Percentiles rank a stretch among this genome's conserved stretches.
Conservation (phyloP, 768 basidiomycete genomes). For the Sporobolomyces pararoseus region DNA sequence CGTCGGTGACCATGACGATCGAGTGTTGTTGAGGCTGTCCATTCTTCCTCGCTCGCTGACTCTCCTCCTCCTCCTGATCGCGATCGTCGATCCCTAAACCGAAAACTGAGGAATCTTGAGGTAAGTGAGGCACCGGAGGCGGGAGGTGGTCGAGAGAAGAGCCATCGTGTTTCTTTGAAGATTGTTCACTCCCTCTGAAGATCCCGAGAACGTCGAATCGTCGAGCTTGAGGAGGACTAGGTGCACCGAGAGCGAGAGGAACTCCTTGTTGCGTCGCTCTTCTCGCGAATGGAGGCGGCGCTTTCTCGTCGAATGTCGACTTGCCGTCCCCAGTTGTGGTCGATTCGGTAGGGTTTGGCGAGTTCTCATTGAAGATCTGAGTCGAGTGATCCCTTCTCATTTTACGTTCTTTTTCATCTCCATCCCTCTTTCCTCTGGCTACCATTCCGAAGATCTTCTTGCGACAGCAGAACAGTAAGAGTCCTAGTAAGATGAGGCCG, state of each 20-base stretch:
- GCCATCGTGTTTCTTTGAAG: not conserved
- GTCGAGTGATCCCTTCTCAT: slow-evolving; percentile 10
- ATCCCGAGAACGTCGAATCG: slow-evolving; percentile 41
- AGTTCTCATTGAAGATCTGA: not conserved
- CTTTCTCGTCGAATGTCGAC: slow-evolving; percentile 6
- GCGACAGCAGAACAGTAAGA: slow-evolving; percentile 48
- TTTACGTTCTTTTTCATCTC: slow-evolving; percentile 31
- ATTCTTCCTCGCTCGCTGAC: not conserved
- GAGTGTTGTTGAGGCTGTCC: slow-evolving; percentile 19
- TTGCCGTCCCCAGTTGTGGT: slow-evolving; percentile 6
- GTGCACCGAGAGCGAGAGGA: slow-evolving; percentile 9
- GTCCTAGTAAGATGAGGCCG: slow-evolving; percentile 47
- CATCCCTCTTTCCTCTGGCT: slow-evolving; percentile 33
- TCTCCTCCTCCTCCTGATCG: not conserved
- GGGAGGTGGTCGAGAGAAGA: slow-evolving; percentile 12
- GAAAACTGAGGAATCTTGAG: slow-evolving; percentile 21
- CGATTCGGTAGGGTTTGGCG: not conserved
- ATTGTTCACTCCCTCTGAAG: not conserved
- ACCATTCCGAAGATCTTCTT: slow-evolving; percentile 43
- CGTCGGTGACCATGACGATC: slow-evolving; percentile 37
- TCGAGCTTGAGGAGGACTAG: slow-evolving; percentile 5
- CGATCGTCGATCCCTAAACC: slow-evolving; percentile 34
- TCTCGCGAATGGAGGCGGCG: not conserved
- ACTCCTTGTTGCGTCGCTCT: not conserved
- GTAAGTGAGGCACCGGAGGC: slow-evolving; percentile 11